These are phyloP conservation scores for Xylaria longipes DNA, from an alignment of 495 filamentous ascomycete genomes.

Conservation along the genomic window DNA sequence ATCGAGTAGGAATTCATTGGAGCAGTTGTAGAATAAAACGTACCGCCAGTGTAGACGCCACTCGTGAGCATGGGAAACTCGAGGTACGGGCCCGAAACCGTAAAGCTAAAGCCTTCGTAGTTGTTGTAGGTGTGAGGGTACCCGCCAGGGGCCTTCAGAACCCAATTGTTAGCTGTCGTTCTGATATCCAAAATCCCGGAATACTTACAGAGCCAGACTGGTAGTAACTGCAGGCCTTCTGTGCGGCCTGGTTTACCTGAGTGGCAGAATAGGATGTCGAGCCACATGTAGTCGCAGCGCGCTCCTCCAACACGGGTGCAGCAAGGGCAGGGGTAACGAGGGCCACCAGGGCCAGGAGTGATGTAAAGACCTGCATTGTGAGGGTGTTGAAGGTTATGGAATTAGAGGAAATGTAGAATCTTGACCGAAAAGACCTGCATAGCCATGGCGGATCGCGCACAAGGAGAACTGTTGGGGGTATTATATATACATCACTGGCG, in stretches of 20 bases:
- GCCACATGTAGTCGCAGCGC: slow-evolving; percentile 50
- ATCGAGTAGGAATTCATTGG: background rate
- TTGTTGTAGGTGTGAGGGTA: slow-evolving; percentile 72
- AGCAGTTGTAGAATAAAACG: slow-evolving; percentile 22
- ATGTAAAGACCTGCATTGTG: slow-evolving; percentile 31
- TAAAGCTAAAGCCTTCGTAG: slow-evolving; percentile 70
- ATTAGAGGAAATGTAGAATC: background rate
- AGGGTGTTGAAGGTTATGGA: background rate
- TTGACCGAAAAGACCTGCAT: background rate
- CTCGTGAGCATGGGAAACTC: slow-evolving; percentile 67
- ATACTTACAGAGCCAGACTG: slow-evolving; percentile 37
- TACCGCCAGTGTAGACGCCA: slow-evolving; percentile 62
- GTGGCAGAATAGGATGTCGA: slow-evolving; percentile 54
- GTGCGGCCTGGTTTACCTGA: slow-evolving; percentile 42
- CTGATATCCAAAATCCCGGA: background rate
- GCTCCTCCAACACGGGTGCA: slow-evolving; percentile 35
- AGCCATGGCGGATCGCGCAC: too few species aligned
- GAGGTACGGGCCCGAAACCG: slow-evolving; percentile 63
- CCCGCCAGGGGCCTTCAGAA: slow-evolving; percentile 40
- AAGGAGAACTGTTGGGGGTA: background rate
- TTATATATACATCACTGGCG: slow-evolving; percentile 11
- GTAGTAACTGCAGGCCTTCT: slow-evolving; percentile 47
- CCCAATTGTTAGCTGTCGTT: background rate
- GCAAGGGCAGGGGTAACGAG: slow-evolving; percentile 29
- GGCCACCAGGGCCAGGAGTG: slow-evolving; percentile 34